Percentiles rank a stretch among this genome's conserved stretches.
Evolutionary conservation across 495 filamentous ascomycete species (phyloP).

Genomic region (Aspergillus affinis): DNA sequence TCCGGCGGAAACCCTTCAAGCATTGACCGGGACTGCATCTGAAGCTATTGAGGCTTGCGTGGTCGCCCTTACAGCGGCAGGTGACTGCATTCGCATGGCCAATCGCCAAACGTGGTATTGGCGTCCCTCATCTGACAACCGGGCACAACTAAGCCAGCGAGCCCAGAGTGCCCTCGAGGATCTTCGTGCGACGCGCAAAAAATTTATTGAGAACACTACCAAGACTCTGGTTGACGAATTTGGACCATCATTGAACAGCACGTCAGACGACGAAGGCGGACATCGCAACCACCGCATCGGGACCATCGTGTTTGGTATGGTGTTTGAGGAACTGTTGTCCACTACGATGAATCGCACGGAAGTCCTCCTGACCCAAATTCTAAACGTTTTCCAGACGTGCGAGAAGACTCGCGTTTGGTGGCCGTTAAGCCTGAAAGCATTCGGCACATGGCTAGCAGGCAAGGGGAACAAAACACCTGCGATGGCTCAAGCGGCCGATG

Average conservation of each 20-base stretch:
- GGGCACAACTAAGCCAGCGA: not conserved
- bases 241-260: not conserved
- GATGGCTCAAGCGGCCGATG: constrained; percentile 13
- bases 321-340: constrained; percentile 24
- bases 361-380: constrained; percentile 13
- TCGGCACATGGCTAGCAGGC: constrained; percentile 17
- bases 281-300: constrained; percentile 2
- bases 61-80: not conserved
- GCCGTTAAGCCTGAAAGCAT: constrained; percentile 18
- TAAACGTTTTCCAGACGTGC: constrained; percentile 11
- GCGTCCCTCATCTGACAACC: not conserved
- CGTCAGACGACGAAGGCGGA: not conserved
- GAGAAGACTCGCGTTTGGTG: constrained; percentile 18
- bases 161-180: not conserved
- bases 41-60: not conserved
- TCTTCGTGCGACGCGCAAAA: not conserved
- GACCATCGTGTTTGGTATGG: constrained; percentile 22
- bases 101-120: not conserved
- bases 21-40: not conserved
- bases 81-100: not conserved
- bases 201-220: constrained; percentile 19
- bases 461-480: constrained; percentile 19
- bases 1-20: not conserved
- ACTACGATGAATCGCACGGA: constrained; percentile 18
- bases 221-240: constrained; percentile 13